phyloP scores from a whole-genome alignment of 768 basidiomycete genomes.

The Gymnopilus dilepis region DNA sequence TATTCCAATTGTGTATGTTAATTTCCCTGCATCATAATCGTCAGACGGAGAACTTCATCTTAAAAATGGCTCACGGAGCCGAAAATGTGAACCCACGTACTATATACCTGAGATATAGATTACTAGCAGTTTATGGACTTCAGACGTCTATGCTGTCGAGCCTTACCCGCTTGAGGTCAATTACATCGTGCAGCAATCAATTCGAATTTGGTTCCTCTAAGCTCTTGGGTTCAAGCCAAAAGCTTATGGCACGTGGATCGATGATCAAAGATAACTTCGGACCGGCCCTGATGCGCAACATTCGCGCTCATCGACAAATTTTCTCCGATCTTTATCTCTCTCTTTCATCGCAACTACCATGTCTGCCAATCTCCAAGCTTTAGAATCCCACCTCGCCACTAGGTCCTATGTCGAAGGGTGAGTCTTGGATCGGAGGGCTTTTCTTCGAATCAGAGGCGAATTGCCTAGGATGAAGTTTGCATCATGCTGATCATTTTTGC shows the following conservation, averaged over 20 bases:
- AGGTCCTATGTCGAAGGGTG: conserved; percentile 93
- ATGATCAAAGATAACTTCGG: conserved; percentile 24
- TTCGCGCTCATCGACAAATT: conserved; percentile 13
- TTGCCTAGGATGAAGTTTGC: neutral
- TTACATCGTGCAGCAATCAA: too few relatives aligned
- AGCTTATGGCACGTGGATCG: conserved; percentile 25
- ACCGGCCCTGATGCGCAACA: conserved; percentile 27
- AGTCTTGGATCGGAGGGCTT: conserved; percentile 38
- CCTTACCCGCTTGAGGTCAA: too few relatives aligned
- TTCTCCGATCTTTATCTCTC: conserved; percentile 17
- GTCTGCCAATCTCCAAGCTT: conserved; percentile 71
- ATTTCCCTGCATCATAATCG: too few relatives aligned
- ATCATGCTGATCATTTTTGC: conserved; percentile 7
- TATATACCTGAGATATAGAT: too few relatives aligned
- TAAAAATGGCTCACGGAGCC: too few relatives aligned
- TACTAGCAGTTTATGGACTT: too few relatives aligned
- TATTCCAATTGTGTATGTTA: too few relatives aligned
- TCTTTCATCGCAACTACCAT: conserved; percentile 45
- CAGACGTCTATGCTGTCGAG: too few relatives aligned
- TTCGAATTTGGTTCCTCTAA: too few relatives aligned
- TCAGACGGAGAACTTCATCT: too few relatives aligned
- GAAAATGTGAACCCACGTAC: too few relatives aligned
- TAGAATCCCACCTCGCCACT: conserved; percentile 86
- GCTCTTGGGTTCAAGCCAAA: too few relatives aligned
- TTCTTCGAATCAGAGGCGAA: neutral